phyloP scores from a whole-genome alignment of 2,329 filamentous ascomycete genomes.

The Aspergillus transmontanensis region DNA sequence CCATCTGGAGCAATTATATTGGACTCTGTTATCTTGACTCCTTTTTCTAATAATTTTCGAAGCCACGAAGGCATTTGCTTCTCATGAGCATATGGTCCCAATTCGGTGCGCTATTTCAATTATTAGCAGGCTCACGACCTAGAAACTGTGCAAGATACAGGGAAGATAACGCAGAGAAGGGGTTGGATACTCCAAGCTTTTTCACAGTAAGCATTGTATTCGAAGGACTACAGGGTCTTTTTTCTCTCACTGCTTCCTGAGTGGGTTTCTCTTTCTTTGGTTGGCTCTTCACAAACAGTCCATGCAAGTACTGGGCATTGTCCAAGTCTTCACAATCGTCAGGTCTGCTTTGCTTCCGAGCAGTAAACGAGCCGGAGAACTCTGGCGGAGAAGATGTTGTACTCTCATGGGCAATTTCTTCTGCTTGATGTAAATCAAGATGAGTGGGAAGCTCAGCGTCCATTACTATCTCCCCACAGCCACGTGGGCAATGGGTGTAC shows the following conservation, averaged over 20 bases:
- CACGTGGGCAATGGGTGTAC: slow-evolving; percentile 59
- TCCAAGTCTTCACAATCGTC: not conserved
- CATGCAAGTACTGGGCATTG: not conserved
- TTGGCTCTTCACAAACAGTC: no score
- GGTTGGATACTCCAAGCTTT: slow-evolving; percentile 33
- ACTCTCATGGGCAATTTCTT: slow-evolving; percentile 49
- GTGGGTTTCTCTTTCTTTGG: not conserved
- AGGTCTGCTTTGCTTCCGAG: not conserved
- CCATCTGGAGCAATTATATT: slow-evolving; percentile 54
- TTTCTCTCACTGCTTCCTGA: not conserved
- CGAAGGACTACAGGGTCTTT: not conserved
- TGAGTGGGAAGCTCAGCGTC: slow-evolving; percentile 59
- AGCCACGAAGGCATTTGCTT: slow-evolving; percentile 74
- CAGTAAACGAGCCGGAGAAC: slow-evolving; percentile 5
- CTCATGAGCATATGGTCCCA: slow-evolving; percentile 74
- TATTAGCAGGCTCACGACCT: slow-evolving; percentile 18
- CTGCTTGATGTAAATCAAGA: slow-evolving; percentile 60
- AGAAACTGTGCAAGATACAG: not conserved
- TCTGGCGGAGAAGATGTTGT: slow-evolving; percentile 15
- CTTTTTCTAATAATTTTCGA: slow-evolving; percentile 61
- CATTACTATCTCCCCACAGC: slow-evolving; percentile 62
- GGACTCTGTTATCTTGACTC: slow-evolving; percentile 58
- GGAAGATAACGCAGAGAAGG: not conserved
- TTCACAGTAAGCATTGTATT: slow-evolving; percentile 17
- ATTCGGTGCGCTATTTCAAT: slow-evolving; percentile 55